Conservation (phyloP, 1,139 yeast genomes). For the Sporopachydermia cereana region DNA sequence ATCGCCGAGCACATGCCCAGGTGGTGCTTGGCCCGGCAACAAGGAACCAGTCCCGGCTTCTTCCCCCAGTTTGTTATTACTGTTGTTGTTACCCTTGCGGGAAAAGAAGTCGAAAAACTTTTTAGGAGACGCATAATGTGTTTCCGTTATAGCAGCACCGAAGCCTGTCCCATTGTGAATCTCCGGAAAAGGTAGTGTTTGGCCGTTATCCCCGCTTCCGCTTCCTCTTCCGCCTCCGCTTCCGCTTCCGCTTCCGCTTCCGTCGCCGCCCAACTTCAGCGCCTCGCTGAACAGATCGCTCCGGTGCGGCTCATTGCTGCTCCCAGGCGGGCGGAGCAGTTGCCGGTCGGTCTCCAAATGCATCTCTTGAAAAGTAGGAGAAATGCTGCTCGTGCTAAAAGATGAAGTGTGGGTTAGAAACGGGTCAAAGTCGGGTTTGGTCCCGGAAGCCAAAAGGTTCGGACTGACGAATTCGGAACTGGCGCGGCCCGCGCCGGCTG, state of each 20-base stretch:
- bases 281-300: too few species aligned
- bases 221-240: too few species aligned
- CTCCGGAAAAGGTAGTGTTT: too few species aligned
- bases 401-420: not conserved
- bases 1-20: too few species aligned
- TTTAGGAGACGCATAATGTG: not conserved
- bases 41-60: not conserved
- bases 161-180: too few species aligned
- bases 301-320: too few species aligned
- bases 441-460: not conserved
- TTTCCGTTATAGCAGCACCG: too few species aligned
- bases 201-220: too few species aligned
- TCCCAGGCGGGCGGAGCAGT: not conserved
- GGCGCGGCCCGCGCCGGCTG: not conserved
- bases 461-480: not conserved
- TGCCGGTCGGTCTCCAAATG: not conserved
- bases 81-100: not conserved
- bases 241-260: too few species aligned
- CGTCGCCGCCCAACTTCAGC: too few species aligned
- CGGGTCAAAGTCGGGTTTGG: conserved; percentile 2
- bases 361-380: conserved; percentile 4
- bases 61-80: not conserved
- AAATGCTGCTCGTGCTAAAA: conserved; percentile 1
- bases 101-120: conserved; percentile 5
- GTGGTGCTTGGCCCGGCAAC: too few species aligned